Conservation (phyloP, 176 grass and related monocot species). For the Aegilops tauschii region DNA sequence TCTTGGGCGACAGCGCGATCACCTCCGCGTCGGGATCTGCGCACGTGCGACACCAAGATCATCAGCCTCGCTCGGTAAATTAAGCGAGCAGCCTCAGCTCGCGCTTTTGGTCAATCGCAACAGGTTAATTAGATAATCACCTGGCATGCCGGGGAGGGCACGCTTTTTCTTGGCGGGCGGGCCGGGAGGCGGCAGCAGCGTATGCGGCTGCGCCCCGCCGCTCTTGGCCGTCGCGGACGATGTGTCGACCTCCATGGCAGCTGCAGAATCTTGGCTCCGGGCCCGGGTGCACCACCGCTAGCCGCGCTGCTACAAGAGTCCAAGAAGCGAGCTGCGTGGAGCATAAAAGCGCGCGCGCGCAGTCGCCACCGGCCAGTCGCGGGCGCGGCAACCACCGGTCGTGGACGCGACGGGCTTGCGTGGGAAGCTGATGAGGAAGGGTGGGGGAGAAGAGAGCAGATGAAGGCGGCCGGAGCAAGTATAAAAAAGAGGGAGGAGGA, state of each 20-base stretch:
- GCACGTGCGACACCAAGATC: not conserved
- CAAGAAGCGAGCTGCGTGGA: conserved; percentile 25
- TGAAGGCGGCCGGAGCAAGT: conserved; percentile 1
- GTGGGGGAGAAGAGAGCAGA: not conserved
- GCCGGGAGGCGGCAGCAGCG: conserved; percentile 13
- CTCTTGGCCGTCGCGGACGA: conserved; percentile 34
- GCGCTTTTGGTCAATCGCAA: not conserved
- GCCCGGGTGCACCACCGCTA: not conserved
- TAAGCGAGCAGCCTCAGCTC: not conserved
- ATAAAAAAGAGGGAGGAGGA: not conserved
- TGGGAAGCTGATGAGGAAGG: not conserved
- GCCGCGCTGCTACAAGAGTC: not conserved
- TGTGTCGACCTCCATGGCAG: conserved; percentile 64
- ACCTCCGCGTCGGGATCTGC: conserved; percentile 98
- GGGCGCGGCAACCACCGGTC: conserved; percentile 38
- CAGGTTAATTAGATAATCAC: conserved; percentile 24
- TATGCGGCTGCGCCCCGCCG: not conserved
- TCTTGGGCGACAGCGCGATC: conserved; percentile 92
- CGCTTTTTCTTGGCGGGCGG: conserved; percentile 88
- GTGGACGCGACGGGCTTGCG: not conserved
- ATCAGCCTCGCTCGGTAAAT: not conserved
- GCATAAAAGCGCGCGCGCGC: conserved; percentile 30
- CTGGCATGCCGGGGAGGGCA: conserved; percentile 96
- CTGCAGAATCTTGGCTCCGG: conserved; percentile 10
- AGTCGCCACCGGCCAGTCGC: conserved; percentile 50